phyloP scores from a whole-genome alignment of 768 basidiomycete genomes.

The Phaffia tasmanica region DNA sequence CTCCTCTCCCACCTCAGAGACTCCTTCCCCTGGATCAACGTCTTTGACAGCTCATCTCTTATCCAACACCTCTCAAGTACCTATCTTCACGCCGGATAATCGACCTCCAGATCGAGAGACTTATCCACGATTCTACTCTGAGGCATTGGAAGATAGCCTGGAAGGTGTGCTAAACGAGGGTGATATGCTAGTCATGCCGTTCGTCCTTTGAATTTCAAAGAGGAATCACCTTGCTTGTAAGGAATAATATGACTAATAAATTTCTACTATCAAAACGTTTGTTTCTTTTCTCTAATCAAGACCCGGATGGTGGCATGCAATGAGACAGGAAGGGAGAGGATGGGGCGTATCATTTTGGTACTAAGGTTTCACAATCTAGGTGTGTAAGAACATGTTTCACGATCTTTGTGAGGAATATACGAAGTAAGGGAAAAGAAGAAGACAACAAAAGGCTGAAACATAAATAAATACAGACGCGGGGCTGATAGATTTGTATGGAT shows the following conservation, averaged over 20 bases:
- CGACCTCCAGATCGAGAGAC: neutral
- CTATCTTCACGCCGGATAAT: constrained; percentile 2
- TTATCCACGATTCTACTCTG: constrained; percentile 16
- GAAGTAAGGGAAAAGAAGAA: too few species aligned
- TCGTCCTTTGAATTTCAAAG: too few species aligned
- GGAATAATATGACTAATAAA: too few species aligned
- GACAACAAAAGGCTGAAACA: too few species aligned
- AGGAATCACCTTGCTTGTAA: too few species aligned
- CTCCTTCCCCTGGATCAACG: constrained; percentile 7
- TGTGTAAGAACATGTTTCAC: too few species aligned
- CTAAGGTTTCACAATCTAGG: neutral
- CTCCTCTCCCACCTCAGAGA: constrained; percentile 14
- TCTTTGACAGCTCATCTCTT: constrained; percentile 10
- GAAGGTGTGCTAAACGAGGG: constrained; percentile 25
- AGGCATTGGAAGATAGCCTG: constrained; percentile 18
- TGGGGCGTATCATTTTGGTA: constrained; percentile 25
- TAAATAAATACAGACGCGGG: too few species aligned
- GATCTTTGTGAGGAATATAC: too few species aligned
- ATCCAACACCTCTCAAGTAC: constrained; percentile 21
- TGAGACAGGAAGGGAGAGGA: constrained; percentile 24
- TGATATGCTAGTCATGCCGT: constrained; percentile 20
- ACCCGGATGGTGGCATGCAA: constrained; percentile 21
- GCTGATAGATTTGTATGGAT: too few species aligned
- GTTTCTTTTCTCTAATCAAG: too few species aligned
- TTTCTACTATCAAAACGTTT: too few species aligned